Base-by-base conservation (phyloP, 106 monocot genomes). In the Agapanthus africanus region DNA sequence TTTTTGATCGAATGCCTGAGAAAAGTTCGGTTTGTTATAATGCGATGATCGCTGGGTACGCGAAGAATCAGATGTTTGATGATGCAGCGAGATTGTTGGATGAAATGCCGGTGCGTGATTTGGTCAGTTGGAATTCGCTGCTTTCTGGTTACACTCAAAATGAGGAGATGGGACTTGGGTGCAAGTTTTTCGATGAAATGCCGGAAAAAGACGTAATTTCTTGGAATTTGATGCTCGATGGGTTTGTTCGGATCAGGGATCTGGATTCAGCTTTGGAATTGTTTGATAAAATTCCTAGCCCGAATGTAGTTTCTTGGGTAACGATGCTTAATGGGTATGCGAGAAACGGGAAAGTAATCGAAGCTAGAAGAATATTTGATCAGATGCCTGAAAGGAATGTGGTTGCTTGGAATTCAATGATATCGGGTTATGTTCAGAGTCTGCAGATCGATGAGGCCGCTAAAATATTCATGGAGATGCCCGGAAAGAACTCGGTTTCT, bases 221-320 rank as follows among this genome's bases (percentile, higher is more conserved):
- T 18, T 85, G 85, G 82, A 89, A 89, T 47, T 34, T 89, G 70
- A 74, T 89, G 74, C 35, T 84, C 10, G 79, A 84, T 25, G 88
- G 84, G 19, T 77, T 79, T 69, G 63, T 84, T 16, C 76, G 71
- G 8, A 38, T 52, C 28, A 71, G 74, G 1, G 79, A 88, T 47
- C 30, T 82, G 56, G 79, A 74, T 6, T 71, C 50, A 1, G 85
- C 89, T 1, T 49, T 28, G 47, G 62, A 62, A 15, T 71, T 82
- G 11, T 85, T 82, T 75, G 36, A 18, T n/a, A 70, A 28, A 40
- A 80, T 74, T 54, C 82, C 79, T 0, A 69, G 42, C 13, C 77
- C 59, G 1, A 89, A 82, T 69, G 71, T 76, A 34, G 77, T 85
- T 5, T 85, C 85, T 21, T 85, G 79, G 79, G 82, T 82, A 11